phyloP scores from a whole-genome alignment of 2,329 filamentous ascomycete genomes.

The Hymenoscyphus albidus region DNA sequence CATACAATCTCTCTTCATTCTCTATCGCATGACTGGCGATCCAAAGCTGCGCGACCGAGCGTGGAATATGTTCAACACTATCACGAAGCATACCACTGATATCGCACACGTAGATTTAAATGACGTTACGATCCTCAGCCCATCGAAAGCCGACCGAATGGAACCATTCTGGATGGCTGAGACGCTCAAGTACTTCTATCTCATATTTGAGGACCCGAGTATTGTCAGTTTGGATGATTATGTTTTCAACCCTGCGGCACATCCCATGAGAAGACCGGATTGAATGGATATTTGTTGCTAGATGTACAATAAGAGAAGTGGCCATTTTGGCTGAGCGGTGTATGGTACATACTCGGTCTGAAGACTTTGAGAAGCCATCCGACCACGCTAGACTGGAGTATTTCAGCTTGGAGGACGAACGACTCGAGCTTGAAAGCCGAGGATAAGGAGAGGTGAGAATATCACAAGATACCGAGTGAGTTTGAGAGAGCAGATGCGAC shows the following conservation, averaged over 20 bases:
- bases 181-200: slow-evolving; percentile 77
- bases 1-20: slow-evolving; percentile 64
- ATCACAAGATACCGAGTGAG: not conserved
- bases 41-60: slow-evolving; percentile 39
- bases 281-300: not conserved
- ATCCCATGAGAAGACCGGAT: slow-evolving; percentile 22
- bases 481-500: not conserved
- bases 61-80: slow-evolving; percentile 46
- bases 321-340: not conserved
- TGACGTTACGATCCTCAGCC: slow-evolving; percentile 35
- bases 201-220: slow-evolving; percentile 66
- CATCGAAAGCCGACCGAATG: slow-evolving; percentile 29
- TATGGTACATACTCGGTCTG: not conserved
- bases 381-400: not conserved
- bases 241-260: slow-evolving; percentile 47
- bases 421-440: not conserved
- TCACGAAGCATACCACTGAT: slow-evolving; percentile 41
- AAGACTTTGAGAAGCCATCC: not conserved
- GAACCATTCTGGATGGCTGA: slow-evolving; percentile 53
- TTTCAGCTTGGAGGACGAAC: not conserved
- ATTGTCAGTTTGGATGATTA: slow-evolving; percentile 60
- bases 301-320: not conserved
- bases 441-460: not conserved
- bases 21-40: slow-evolving; percentile 39
- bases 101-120: slow-evolving; percentile 42